Evolutionary conservation across 2,329 filamentous ascomycete species (phyloP).

Genomic region (Cyphellophora europaea): DNA sequence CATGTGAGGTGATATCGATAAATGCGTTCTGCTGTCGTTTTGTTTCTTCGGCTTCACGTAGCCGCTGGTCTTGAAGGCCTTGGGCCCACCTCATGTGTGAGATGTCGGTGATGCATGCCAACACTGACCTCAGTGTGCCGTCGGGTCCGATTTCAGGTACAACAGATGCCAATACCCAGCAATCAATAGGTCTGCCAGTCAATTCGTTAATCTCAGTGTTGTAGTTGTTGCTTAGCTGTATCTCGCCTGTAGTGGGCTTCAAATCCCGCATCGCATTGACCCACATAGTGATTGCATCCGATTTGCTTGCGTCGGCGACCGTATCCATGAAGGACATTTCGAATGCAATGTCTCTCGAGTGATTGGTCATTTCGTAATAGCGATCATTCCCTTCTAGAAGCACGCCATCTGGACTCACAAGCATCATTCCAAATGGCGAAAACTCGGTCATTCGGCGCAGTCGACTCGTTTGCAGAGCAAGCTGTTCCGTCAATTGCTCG

Average conservation of each 20-base stretch:
- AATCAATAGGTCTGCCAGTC: constrained; percentile 6
- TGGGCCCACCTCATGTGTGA: constrained; percentile 18
- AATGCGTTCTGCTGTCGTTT: constrained; percentile 58
- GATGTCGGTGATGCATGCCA: constrained; percentile 31
- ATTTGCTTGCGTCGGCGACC: constrained; percentile 9
- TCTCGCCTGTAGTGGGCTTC: constrained; percentile 4
- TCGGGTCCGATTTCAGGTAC: constrained; percentile 13
- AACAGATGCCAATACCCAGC: constrained; percentile 10
- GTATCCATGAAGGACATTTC: constrained; percentile 12
- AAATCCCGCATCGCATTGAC: constrained; percentile 2
- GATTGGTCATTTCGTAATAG: constrained; percentile 15
- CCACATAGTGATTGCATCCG: constrained; percentile 3
- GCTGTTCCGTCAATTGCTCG: constrained; percentile 9
- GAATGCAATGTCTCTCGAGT: constrained; percentile 9
- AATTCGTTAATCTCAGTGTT: constrained; percentile 7
- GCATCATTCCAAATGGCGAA: constrained; percentile 11
- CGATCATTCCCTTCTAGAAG: constrained; percentile 13
- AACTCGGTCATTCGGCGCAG: constrained; percentile 12
- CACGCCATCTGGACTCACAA: constrained; percentile 4
- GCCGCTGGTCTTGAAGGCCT: constrained; percentile 32
- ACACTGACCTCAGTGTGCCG: constrained; percentile 21
- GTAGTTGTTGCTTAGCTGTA: constrained; percentile 11
- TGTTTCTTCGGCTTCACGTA: constrained; percentile 12
- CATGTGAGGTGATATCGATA: constrained; percentile 59
- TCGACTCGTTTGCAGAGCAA: constrained; percentile 10